Conservation (phyloP, 2,329 filamentous ascomycete species). For the Alternaria metachromatica region DNA sequence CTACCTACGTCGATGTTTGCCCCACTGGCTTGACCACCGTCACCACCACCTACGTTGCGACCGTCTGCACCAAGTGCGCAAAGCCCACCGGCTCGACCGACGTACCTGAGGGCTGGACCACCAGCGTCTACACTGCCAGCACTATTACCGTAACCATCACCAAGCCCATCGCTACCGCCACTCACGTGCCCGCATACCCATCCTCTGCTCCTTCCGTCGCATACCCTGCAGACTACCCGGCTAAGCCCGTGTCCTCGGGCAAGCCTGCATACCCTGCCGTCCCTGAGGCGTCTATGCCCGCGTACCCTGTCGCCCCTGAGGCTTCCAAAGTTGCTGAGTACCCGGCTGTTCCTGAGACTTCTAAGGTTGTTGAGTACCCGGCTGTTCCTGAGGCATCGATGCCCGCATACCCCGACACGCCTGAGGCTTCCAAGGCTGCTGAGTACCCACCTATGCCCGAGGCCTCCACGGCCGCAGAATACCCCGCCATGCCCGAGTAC, state of each 20-base stretch:
- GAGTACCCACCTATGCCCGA: constrained; percentile 2
- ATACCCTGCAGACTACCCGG: constrained; percentile 14
- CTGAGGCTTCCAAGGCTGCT: constrained; percentile 5
- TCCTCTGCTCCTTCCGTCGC: constrained; percentile 9
- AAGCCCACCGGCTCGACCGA: constrained; percentile 26
- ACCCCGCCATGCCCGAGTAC: constrained; percentile 12
- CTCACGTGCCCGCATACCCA: constrained; percentile 24
- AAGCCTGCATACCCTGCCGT: constrained; percentile 2
- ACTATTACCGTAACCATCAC: constrained; percentile 43
- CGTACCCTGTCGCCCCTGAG: neutral
- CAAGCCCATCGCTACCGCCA: constrained; percentile 33
- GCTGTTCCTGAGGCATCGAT: constrained; percentile 1
- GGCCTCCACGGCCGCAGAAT: constrained; percentile 1
- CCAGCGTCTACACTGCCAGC: constrained; percentile 38
- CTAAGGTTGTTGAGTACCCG: constrained; percentile 3
- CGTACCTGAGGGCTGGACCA: constrained; percentile 42
- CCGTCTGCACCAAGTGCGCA: constrained; percentile 30
- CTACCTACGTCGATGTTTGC: constrained; percentile 47
- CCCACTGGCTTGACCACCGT: constrained; percentile 44
- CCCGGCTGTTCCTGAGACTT: constrained; percentile 1
- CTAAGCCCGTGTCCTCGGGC: constrained; percentile 15
- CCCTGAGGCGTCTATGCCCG: constrained; percentile 11
- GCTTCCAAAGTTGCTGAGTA: constrained; percentile 5
- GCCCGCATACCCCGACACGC: constrained; percentile 1
- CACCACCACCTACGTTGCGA: constrained; percentile 40